Evolutionary conservation across 768 basidiomycete species (phyloP), one percentile per base, ranked within the genome.

Genomic region (Tulasnella sp.): DNA sequence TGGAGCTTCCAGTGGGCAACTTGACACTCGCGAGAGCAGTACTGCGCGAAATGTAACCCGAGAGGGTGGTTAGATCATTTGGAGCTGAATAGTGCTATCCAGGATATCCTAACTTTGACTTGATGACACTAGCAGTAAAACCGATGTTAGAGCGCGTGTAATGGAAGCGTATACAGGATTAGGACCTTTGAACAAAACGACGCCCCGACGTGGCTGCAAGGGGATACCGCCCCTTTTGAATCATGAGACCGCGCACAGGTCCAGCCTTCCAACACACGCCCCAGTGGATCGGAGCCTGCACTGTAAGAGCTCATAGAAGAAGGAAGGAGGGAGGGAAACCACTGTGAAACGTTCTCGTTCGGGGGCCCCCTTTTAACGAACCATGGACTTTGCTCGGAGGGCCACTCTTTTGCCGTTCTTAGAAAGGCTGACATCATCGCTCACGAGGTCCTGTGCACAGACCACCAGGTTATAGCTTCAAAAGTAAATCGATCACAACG

Each of bases 1-100:
- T 86, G 85, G 5, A 80, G 77, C 38, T 80, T 80, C 85, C 85
- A 87, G 76, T 86, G 83, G 19, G 75, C 77, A 15, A 74, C 80
- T 78, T 86, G 86, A 74, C 86, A 86, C 42, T 83, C 85, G 85
- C 36, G 37, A 19, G 69, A 71, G 69, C 69, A 71, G 42, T 71
- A 71, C 69, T 71, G 25, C n/a, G 31, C n/a, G n/a, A n/a, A n/a
- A n/a, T n/a, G n/a, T n/a, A 31, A 64, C 25, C 58, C 29, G 69
- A 39, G 22, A 25, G 12, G 42, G 25, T 14, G 8, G 69, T 71
- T 22, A 71, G 42, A 9, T 12, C 22, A 39, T 39, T n/a, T 31
- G 69, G 29, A 25, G 2, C 8, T 12, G 22, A n/a, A 71, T 25
- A 15, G 69, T 9, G 19, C 69, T 14, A 25, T 7, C 12, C 15